Base-by-base conservation (phyloP, 225 moss, liverwort and hornwort genomes). In the Pseudoscleropodium purum region DNA sequence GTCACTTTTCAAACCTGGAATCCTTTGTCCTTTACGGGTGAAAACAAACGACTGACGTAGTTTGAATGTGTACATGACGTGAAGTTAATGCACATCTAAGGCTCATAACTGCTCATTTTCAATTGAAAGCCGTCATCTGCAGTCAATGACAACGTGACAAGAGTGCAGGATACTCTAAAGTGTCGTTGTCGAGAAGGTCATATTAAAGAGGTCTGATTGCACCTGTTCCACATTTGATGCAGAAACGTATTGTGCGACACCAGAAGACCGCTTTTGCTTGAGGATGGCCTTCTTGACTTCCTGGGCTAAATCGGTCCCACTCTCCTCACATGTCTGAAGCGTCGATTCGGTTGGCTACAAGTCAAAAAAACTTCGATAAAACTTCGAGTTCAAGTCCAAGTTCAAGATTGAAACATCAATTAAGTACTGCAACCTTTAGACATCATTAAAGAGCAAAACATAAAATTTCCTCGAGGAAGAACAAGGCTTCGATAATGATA, bases 301-400 rank as follows among this genome's bases (percentile, higher is more conserved):
- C 84, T 98, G 97, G 52, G 97, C 98, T 85, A 98, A 60, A 85
- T 98, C 98, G 52, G 98, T 97, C 65, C 98, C 98, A 91, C 98
- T 98, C 91, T 98, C 98, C 89, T 98, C 98, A 90, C 96, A 97
- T 23, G 92, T 95, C 92, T 98, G 98, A n/a, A 97, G 91, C 41
- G 94, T 93, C 41, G 95, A 87, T 88, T 98, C 97, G 47, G 97
- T 98, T 81, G 98, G 95, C 98, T 98, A 93, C 94, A 91, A 80
- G 74, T 83, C 16, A 16, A 82, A 47, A 33, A 13, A 82, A 9
- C 21, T 33, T 37, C 36, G 25, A 75, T 25, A 84, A 79, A 59
- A 70, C 75, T 83, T 63, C 81, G 8, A 75, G 56, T 33, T 57
- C 73, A 30, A 83, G 41, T 67, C 76, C 43, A 79, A 86, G 45